Evolutionary conservation across 352 stramenopile species (phyloP).

Genomic region (Paralagenidium karlingii): DNA sequence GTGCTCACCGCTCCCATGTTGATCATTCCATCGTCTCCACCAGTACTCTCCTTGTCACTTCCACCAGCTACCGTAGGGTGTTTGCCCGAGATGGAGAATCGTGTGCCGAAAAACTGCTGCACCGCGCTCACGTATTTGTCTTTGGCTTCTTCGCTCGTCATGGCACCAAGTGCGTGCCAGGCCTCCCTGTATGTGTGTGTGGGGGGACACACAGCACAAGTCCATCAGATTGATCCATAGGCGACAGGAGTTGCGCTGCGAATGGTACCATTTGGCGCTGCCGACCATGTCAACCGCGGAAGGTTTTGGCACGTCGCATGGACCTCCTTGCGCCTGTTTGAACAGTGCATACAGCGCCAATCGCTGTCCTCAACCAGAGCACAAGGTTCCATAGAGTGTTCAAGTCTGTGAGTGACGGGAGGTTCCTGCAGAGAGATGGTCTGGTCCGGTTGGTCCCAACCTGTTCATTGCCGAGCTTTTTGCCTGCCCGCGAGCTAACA

Average conservation of each 20-base stretch:
- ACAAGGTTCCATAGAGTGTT: neutral
- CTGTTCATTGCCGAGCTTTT: constrained; percentile 54
- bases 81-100: constrained; percentile 5
- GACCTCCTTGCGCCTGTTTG: constrained; percentile 61
- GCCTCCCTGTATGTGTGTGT: constrained; percentile 35
- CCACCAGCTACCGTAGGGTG: neutral
- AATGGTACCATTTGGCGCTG: constrained; percentile 52
- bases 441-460: no score
- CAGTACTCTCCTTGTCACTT: constrained; percentile 1
- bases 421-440: no score
- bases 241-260: no score
- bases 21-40: constrained; percentile 11
- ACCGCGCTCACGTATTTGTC: constrained; percentile 56
- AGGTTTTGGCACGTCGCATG: constrained; percentile 35
- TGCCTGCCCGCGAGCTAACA: constrained; percentile 20
- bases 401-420: no score
- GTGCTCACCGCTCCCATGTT: constrained; percentile 49
- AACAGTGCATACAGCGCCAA: constrained; percentile 72
- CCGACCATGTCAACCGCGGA: constrained; percentile 53
- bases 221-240: no score
- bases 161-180: constrained; percentile 44
- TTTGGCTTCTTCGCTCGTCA: constrained; percentile 39
- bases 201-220: no score
- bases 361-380: constrained; percentile 14
- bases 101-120: constrained; percentile 58